These are phyloP conservation scores for Dendrobium chrysotoxum DNA, from an alignment of 106 monocot species.

Conservation along the genomic window DNA sequence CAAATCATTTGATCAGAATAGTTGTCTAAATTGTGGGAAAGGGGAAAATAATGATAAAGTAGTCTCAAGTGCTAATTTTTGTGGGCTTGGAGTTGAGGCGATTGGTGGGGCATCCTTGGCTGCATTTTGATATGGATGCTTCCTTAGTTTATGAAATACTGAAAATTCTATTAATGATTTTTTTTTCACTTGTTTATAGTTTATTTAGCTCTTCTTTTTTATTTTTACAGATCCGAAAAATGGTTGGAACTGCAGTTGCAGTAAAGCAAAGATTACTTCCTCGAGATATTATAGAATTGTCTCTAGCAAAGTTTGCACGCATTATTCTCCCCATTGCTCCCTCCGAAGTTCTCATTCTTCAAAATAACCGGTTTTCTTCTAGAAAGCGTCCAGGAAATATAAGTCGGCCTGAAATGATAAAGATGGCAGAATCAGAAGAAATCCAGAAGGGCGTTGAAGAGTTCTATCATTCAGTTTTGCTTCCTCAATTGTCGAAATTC, in stretches of 20 bases:
- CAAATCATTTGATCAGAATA: no score
- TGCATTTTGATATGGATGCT: no score
- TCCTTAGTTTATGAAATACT: no score
- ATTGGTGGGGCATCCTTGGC: no score
- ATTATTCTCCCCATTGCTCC: slow-evolving; percentile 81
- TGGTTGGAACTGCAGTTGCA: slow-evolving; percentile 92
- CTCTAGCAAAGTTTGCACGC: slow-evolving; percentile 74
- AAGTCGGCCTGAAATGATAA: slow-evolving; percentile 43
- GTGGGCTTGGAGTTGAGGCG: no score
- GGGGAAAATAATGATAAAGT: no score
- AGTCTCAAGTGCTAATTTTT: no score
- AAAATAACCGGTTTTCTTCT: slow-evolving; percentile 37
- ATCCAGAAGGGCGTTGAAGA: slow-evolving; percentile 43
- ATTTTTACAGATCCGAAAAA: slow-evolving; percentile 71
- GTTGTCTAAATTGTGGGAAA: no score
- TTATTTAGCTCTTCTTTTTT: no score
- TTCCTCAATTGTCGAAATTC: slow-evolving; percentile 65
- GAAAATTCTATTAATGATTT: no score
- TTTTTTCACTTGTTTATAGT: no score
- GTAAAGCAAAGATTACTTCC: slow-evolving; percentile 76
- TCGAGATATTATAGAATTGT: slow-evolving; percentile 54
- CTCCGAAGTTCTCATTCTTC: slow-evolving; percentile 72
- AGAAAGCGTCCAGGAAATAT: slow-evolving; percentile 41
- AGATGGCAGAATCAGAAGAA: slow-evolving; percentile 59
- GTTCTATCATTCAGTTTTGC: slow-evolving; percentile 44